Percentiles rank a stretch among this genome's conserved stretches.
phyloP scores from a whole-genome alignment of 371 early-diverging fungal genomes.

The Rhizopus microsporus region DNA sequence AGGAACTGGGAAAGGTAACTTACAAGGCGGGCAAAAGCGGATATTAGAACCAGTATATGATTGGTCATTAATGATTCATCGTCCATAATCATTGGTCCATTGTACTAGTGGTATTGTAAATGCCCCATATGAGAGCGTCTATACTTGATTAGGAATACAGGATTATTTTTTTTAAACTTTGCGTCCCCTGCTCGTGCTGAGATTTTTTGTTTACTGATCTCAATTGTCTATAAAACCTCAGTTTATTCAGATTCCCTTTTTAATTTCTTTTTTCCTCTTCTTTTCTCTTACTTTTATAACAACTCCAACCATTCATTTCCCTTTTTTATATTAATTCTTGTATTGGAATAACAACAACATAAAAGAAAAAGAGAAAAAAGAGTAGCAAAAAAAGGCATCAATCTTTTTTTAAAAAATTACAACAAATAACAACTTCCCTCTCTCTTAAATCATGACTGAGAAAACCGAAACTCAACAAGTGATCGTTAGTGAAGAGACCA shows the following conservation, averaged over 20 bases:
- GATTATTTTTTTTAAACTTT: conserved; percentile 11
- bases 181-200: conserved; percentile 10
- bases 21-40: conserved; percentile 1
- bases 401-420: conserved; percentile 5
- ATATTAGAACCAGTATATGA: not conserved
- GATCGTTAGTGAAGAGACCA: conserved; percentile 22
- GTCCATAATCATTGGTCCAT: not conserved
- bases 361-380: not conserved
- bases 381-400: no score
- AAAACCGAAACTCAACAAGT: conserved; percentile 30
- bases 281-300: conserved; percentile 7
- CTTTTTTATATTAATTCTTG: conserved; percentile 5
- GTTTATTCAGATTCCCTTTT: conserved; percentile 2
- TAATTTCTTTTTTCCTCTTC: conserved; percentile 7
- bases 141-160: conserved; percentile 6
- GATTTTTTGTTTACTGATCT: conserved; percentile 5
- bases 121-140: conserved; percentile 1
- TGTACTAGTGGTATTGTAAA: conserved; percentile 7
- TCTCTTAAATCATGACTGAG: conserved; percentile 28
- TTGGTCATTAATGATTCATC: no score
- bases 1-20: not conserved
- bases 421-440: not conserved
- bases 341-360: conserved; percentile 1
- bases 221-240: conserved; percentile 3
- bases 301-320: conserved; percentile 9